Conservation (phyloP, 106 monocot species). For the Allium cepa region DNA sequence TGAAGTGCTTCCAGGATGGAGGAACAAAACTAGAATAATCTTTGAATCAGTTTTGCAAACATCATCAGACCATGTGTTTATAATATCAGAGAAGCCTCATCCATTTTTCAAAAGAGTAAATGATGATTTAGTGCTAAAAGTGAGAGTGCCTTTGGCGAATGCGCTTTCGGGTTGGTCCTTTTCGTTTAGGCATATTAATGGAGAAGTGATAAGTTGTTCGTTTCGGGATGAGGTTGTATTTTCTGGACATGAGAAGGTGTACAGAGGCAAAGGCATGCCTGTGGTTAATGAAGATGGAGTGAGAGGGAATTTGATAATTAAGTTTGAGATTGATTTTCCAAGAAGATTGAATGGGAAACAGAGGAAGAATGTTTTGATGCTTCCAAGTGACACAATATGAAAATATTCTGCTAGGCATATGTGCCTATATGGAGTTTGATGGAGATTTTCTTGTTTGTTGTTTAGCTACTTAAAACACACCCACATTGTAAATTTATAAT, state of each 20-base stretch:
- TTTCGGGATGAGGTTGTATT: slow-evolving; percentile 50
- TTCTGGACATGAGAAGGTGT: slow-evolving; percentile 64
- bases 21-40: slow-evolving; percentile 54
- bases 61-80: slow-evolving; percentile 40
- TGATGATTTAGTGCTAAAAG: slow-evolving; percentile 58
- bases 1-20: slow-evolving; percentile 62
- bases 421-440: no score
- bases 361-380: slow-evolving; percentile 14
- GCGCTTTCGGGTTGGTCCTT: slow-evolving; percentile 72
- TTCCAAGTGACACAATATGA: slow-evolving; percentile 16
- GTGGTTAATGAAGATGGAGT: slow-evolving; percentile 24
- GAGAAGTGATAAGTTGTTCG: slow-evolving; percentile 51
- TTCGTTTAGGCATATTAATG: slow-evolving; percentile 41
- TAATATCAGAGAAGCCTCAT: slow-evolving; percentile 57
- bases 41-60: slow-evolving; percentile 45
- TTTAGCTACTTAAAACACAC: no score
- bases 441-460: no score
- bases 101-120: slow-evolving; percentile 54
- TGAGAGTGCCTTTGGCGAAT: slow-evolving; percentile 49
- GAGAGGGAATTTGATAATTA: slow-evolving; percentile 55
- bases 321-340: slow-evolving; percentile 50
- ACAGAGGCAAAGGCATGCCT: slow-evolving; percentile 72
- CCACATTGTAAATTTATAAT: no score
- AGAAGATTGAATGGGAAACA: slow-evolving; percentile 30
- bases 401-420: no score